A percentile compares a stretch with the other conserved stretches of the same genome.
Evolutionary conservation across 2,329 filamentous ascomycete genomes (phyloP).

Genomic region (Paraphaeosphaeria minitans): DNA sequence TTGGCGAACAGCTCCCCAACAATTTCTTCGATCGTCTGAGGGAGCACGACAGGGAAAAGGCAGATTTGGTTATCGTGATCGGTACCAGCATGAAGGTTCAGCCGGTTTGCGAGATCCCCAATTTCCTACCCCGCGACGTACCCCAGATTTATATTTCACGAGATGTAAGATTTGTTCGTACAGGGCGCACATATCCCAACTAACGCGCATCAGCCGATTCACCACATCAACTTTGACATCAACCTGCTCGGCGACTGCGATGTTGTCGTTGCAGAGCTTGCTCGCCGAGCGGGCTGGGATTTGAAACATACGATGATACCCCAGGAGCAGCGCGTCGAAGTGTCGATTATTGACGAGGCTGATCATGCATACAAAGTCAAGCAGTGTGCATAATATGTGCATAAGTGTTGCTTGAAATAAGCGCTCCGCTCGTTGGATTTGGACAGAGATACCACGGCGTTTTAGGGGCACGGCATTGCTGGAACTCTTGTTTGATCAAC

Average conservation of each 20-base stretch:
- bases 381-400: not conserved
- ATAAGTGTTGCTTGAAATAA: not conserved
- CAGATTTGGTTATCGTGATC: constrained; percentile 92
- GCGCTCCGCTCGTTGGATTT: not conserved
- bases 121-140: constrained; percentile 75
- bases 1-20: constrained; percentile 86
- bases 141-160: constrained; percentile 91
- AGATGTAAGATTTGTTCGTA: constrained; percentile 57
- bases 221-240: constrained; percentile 93
- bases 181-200: not conserved
- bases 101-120: constrained; percentile 89
- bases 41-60: constrained; percentile 77
- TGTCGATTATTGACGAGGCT: constrained; percentile 47
- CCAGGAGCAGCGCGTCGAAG: constrained; percentile 64
- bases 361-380: constrained; percentile 41
- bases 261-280: constrained; percentile 84
- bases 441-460: constrained; percentile 7
- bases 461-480: constrained; percentile 1
- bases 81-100: constrained; percentile 95
- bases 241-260: constrained; percentile 96
- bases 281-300: constrained; percentile 79
- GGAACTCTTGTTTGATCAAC: not conserved
- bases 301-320: constrained; percentile 83
- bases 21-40: constrained; percentile 81
- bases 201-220: constrained; percentile 64